Conservation (phyloP, 129 eudicot species). For the Arctium lappa region DNA sequence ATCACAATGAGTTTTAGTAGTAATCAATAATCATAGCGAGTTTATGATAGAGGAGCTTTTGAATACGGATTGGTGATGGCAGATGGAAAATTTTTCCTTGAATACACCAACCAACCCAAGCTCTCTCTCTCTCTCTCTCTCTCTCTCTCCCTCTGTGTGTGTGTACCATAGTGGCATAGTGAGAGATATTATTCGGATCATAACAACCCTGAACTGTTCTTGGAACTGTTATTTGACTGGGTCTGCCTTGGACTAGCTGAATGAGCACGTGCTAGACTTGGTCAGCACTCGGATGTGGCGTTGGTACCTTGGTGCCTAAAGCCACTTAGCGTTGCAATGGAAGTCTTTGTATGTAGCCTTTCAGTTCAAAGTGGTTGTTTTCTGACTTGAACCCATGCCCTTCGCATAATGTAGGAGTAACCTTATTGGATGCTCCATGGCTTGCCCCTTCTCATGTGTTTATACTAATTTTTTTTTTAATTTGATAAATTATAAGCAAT, state of each 20-base stretch:
- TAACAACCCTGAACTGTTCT: neutral
- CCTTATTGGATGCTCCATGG: too few relatives aligned
- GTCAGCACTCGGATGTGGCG: neutral
- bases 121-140: too few relatives aligned
- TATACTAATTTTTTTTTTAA: neutral
- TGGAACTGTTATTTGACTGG: neutral
- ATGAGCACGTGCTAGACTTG: neutral
- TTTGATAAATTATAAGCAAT: neutral
- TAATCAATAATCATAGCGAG: neutral
- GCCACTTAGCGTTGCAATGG: neutral
- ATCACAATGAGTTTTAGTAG: neutral
- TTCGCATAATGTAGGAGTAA: too few relatives aligned
- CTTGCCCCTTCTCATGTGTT: too few relatives aligned
- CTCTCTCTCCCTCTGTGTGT: too few relatives aligned
- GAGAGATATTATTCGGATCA: neutral
- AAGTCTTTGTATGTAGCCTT: neutral
- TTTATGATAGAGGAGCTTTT: neutral
- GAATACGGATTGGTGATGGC: neutral
- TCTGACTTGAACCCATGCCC: too few relatives aligned
- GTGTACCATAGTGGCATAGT: neutral
- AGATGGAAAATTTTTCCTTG: neutral
- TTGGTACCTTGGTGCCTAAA: neutral
- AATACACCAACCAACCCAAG: neutral
- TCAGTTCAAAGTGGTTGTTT: too few relatives aligned
- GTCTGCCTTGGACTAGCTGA: neutral